phyloP scores from a whole-genome alignment of 2,329 filamentous ascomycete genomes.

The Trichoderma atrobrunneum region DNA sequence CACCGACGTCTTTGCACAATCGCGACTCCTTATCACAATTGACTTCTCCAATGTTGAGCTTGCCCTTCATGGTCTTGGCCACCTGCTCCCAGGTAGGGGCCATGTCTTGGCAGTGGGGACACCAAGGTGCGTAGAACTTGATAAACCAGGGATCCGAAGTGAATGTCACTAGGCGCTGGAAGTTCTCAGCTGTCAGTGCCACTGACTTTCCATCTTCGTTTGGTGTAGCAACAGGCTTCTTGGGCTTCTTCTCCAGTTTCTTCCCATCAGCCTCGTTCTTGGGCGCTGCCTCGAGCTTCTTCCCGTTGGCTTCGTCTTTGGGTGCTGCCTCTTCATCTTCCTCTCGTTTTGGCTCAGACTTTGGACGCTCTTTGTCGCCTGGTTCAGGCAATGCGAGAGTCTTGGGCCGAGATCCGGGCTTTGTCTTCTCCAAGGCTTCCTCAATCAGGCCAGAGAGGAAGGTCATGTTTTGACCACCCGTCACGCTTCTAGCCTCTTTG shows the following conservation, averaged over 20 bases:
- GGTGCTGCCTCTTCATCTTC: constrained; percentile 27
- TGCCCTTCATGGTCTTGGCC: constrained; percentile 85
- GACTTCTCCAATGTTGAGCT: constrained; percentile 90
- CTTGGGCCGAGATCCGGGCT: constrained; percentile 74
- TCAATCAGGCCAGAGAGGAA: constrained; percentile 71
- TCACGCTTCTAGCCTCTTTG: constrained; percentile 58
- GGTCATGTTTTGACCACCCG: constrained; percentile 66
- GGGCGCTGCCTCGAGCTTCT: not conserved
- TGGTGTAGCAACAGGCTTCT: constrained; percentile 52
- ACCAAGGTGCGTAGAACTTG: constrained; percentile 99
- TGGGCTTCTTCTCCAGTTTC: constrained; percentile 40
- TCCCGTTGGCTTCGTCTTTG: not conserved
- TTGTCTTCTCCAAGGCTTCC: constrained; percentile 69
- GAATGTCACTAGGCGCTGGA: constrained; percentile 80
- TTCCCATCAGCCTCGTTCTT: constrained; percentile 28
- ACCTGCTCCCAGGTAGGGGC: constrained; percentile 87
- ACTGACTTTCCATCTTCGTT: constrained; percentile 77
- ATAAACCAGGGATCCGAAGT: constrained; percentile 95
- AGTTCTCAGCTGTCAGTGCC: constrained; percentile 75
- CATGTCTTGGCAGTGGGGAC: constrained; percentile 90
- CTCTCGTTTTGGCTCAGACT: not conserved
- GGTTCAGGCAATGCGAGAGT: constrained; percentile 67
- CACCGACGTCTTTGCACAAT: constrained; percentile 86
- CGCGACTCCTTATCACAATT: constrained; percentile 85
- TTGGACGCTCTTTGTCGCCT: constrained; percentile 54